Percentiles rank a stretch among this genome's conserved stretches.
These are phyloP conservation scores for Claviceps monticola DNA, from an alignment of 2,329 filamentous ascomycete species.

Conservation along the genomic window DNA sequence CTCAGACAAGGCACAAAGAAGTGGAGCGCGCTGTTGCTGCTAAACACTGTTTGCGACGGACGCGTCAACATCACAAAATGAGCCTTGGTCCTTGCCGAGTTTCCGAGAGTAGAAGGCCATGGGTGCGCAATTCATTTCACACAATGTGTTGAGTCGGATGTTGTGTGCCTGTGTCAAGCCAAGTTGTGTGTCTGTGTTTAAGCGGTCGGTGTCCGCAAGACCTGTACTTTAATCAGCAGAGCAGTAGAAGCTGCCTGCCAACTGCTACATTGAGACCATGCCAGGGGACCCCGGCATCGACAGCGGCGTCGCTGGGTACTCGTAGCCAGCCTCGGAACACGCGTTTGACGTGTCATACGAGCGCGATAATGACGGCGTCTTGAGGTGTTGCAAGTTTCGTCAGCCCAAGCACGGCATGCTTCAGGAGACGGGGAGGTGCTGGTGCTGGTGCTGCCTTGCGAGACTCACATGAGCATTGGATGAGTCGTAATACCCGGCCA, in stretches of 20 bases:
- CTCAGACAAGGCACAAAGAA: neutral
- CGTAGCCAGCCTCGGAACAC: conserved; percentile 47
- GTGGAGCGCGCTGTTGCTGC: neutral
- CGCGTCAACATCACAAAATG: neutral
- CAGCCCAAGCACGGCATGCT: conserved; percentile 32
- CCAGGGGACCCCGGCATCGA: conserved; percentile 60
- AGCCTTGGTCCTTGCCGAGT: neutral
- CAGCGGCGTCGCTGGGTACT: conserved; percentile 56
- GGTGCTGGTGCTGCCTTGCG: conserved; percentile 23
- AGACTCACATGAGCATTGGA: conserved; percentile 63
- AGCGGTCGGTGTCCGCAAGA: no score
- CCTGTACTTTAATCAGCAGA: neutral
- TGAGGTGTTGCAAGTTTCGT: conserved; percentile 18
- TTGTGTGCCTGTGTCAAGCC: no score
- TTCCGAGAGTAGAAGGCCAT: neutral
- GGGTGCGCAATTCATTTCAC: no score
- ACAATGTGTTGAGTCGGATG: no score
- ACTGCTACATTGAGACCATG: conserved; percentile 21
- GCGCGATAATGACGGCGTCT: conserved; percentile 68
- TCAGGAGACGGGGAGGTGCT: conserved; percentile 25
- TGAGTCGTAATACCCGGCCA: conserved; percentile 48
- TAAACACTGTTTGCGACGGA: neutral
- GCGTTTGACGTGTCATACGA: conserved; percentile 54
- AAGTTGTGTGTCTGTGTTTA: neutral
- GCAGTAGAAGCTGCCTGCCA: neutral